Evolutionary conservation across 2,329 filamentous ascomycete species (phyloP), one percentile per base, ranked within the genome.

Genomic region (Claviceps pazoutovae): DNA sequence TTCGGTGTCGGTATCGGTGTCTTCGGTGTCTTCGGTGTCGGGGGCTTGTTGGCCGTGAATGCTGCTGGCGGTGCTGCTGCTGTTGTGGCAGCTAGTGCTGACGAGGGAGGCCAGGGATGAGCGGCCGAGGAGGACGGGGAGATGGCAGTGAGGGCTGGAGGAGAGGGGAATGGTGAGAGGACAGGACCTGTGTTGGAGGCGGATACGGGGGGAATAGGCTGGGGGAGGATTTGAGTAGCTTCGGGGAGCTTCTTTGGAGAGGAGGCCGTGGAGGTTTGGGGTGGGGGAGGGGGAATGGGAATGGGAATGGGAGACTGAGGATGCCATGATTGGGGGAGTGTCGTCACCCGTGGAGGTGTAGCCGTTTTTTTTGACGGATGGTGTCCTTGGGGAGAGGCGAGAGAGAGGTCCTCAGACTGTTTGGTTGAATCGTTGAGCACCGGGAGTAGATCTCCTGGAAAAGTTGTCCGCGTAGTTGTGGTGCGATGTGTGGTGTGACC

Each of bases 191-290:
- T 34, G 30, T 34, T 34, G 30, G 23, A 53, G 50, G 13, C 53
- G 38, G 30, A 56, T 52, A 19, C 53, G 55, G 30, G 63, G 60
- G 5, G 63, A 60, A 48, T 66, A 66, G 14, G 62, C 64, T 2
- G 64, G 64, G 43, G 64, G 64, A 39, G 64, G 63, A 3, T 58
- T 56, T 51, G 54, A 7, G 39, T 19, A 17, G 52, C 51, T 38
- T 55, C 54, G 17, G 58, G 16, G 3, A 4, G 52, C 41, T 56
- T 48, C 46, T 41, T 48, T 48, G 21, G 37, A 57, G 30, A 56
- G 37, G 9, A 49, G 8, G 30, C 46, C 46, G 8, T 23, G 51
- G 9, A 48, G 39, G 30, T 36, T 41, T 6, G 49, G 30, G 16
- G 39, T 17, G 3, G 46, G 7, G 37, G 39, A 30, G 8, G 8